These are phyloP conservation scores for Teunomyces barrocoloradensis DNA, from an alignment of 805 yeast genomes.

Conservation along the genomic window DNA sequence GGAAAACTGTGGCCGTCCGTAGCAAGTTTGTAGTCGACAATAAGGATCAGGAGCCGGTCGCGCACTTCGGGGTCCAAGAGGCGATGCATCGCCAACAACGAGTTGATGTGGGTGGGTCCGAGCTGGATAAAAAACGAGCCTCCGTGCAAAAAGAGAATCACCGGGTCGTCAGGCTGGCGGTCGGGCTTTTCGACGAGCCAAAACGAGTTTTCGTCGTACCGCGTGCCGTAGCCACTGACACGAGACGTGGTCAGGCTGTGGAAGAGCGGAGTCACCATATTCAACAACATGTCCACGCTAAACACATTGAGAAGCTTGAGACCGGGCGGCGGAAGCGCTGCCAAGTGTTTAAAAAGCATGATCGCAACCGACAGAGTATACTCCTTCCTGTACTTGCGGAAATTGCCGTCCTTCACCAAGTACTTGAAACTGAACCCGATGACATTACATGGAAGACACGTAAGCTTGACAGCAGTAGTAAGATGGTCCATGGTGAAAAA, in stretches of 20 bases:
- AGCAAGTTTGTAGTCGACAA: conserved; percentile 27
- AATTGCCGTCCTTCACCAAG: conserved; percentile 14
- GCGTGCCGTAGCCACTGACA: conserved; percentile 32
- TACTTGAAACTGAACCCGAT: conserved; percentile 11
- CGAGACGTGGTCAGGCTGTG: background rate
- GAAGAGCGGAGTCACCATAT: conserved; percentile 7
- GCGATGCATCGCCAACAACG: conserved; percentile 25
- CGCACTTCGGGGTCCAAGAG: conserved; percentile 24
- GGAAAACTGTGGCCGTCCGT: conserved; percentile 32
- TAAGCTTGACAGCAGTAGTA: background rate
- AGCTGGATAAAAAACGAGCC: conserved; percentile 39
- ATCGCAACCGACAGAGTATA: conserved; percentile 13
- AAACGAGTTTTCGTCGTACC: conserved; percentile 26
- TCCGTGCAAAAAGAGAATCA: conserved; percentile 37
- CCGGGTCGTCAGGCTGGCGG: conserved; percentile 24
- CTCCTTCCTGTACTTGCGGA: conserved; percentile 12
- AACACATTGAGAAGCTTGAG: conserved; percentile 1
- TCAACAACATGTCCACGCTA: conserved; percentile 11
- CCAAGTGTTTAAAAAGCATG: conserved; percentile 9
- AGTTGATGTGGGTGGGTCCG: conserved; percentile 27
- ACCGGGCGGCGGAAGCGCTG: conserved; percentile 13
- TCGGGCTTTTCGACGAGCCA: conserved; percentile 35
- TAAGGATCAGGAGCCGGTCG: conserved; percentile 16
- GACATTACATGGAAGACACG: conserved; percentile 15
- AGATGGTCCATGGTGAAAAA: background rate